Base-by-base conservation (phyloP, 2,329 filamentous ascomycete genomes). In the Diaporthe helianthi region DNA sequence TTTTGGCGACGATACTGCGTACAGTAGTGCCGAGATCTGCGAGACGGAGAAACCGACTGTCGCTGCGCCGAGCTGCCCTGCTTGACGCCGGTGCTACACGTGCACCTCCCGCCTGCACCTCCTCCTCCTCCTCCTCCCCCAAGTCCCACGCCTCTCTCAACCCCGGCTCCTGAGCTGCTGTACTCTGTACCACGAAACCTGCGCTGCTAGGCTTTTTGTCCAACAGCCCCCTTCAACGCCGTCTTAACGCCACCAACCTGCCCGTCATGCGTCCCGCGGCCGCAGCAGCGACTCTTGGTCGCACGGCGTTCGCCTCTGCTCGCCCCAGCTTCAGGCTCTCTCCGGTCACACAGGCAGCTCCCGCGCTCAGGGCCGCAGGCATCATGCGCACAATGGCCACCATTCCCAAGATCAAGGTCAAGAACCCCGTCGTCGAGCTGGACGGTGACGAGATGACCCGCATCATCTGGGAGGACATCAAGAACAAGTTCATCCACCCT, bases 401-500 rank as follows among this genome's bases (percentile, higher is more conserved):
- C 72, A 81, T 86, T 76, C 85, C 88, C 78, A 99, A 98, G 91
- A 98, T 98, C 88, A 96, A 97, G 89, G 96, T 99, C 86, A 94
- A 97, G 90, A 98, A 97, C 84, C 96, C 96, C 74, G 91, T 99
- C 80, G 96, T 99, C 81, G 96, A 98, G 86, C 89, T 98, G 77
- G 95, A 98, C 81, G 95, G 95, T 78, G 89, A 92, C 77, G 89
- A 94, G 90, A 98, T 98, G 96, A 99, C 96, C 76, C 89, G 96
- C 78, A 94, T 99, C 81, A 99, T 99, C 86, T 99, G 96, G 96
- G 87, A 98, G 86, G 90, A 93, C 82, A 99, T 99, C 89, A 98
- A 98, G 89, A 93, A 98, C 85, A 97, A 97, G 88, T 95, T 98
- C 86, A 98, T 98, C 83, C 87, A 91, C 84, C 94, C 94, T 68